These are phyloP conservation scores for Cryptosporidium andersoni DNA, from an alignment of 169 alveolate genomes.

Conservation along the genomic window DNA sequence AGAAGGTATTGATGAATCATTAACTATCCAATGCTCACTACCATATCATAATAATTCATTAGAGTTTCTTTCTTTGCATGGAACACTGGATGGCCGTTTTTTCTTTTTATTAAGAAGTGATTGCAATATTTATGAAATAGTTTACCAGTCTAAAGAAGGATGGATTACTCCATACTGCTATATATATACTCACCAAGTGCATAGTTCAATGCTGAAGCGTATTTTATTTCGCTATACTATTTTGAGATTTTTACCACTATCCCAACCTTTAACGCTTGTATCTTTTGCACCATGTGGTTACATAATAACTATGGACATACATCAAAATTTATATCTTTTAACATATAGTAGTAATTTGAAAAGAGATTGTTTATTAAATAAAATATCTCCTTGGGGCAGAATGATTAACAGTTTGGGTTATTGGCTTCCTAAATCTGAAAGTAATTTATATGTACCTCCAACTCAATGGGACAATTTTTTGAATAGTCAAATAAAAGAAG, in stretches of 20 bases:
- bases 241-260: conserved; percentile 43
- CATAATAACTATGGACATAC: conserved; percentile 37
- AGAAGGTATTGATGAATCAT: conserved; percentile 9
- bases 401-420: conserved; percentile 16
- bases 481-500: background rate
- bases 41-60: conserved; percentile 19
- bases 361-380: background rate
- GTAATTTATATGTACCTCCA: conserved; percentile 11
- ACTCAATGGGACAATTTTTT: conserved; percentile 61
- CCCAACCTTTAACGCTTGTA: conserved; percentile 11
- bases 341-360: conserved; percentile 10
- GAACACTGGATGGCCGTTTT: conserved; percentile 66
- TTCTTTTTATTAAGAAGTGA: conserved; percentile 28
- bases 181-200: conserved; percentile 36
- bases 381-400: conserved; percentile 63
- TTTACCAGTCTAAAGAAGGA: conserved; percentile 64
- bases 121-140: conserved; percentile 41
- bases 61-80: conserved; percentile 39
- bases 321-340: conserved; percentile 33
- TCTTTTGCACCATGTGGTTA: conserved; percentile 67
- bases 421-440: conserved; percentile 39
- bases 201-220: conserved; percentile 17
- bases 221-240: conserved; percentile 25
- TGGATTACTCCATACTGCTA: conserved; percentile 71
- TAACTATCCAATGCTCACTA: conserved; percentile 53